Conservation (phyloP, 73 alveolate genomes). For the Loxodes magnus region DNA sequence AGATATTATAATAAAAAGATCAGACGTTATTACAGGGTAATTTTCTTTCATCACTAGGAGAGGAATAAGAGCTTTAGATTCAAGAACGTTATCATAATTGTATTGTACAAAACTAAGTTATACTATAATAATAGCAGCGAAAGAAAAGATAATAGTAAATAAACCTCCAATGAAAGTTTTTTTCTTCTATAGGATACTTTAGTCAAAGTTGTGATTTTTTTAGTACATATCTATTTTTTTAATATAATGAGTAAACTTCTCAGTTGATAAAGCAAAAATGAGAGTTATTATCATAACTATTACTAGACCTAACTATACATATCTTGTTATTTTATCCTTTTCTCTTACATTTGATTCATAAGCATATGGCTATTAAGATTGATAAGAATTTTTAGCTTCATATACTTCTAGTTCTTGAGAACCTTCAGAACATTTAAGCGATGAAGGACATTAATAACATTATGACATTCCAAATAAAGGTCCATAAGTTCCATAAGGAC, state of each 20-base stretch:
- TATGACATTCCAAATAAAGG: too few species aligned
- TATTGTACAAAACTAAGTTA: background rate
- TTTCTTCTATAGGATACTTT: background rate
- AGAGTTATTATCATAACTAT: background rate
- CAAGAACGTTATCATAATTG: background rate
- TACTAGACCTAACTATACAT: background rate
- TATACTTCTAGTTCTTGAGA: background rate
- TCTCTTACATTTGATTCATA: background rate
- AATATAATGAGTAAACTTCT: background rate
- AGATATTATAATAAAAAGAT: background rate
- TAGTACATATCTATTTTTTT: background rate
- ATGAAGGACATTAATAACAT: background rate
- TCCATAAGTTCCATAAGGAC: background rate
- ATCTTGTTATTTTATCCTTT: background rate
- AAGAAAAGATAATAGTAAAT: background rate
- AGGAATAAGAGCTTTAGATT: conserved; percentile 9
- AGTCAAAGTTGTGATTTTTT: background rate
- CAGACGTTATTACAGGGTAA: background rate
- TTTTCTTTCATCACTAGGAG: background rate
- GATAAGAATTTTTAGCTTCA: background rate
- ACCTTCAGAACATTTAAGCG: background rate
- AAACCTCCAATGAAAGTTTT: conserved; percentile 1
- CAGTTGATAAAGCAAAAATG: background rate
- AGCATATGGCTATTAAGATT: background rate
- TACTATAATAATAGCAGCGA: background rate